Evolutionary conservation across 1,284 basidiomycete species (phyloP).

Genomic region (Leucocoprinus gongylophorus): DNA sequence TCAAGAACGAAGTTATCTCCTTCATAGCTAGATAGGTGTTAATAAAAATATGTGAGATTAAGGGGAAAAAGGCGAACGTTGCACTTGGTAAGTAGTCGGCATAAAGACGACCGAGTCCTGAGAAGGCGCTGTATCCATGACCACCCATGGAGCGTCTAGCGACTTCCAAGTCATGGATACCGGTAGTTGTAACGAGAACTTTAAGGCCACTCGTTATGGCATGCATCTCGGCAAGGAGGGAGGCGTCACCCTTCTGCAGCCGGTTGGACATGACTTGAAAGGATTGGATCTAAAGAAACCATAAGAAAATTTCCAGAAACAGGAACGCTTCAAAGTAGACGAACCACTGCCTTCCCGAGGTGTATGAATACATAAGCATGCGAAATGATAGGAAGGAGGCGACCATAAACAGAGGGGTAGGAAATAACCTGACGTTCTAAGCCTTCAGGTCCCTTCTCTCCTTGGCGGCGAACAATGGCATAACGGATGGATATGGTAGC

Average conservation of each 20-base stretch:
- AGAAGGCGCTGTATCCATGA: constrained; percentile 68
- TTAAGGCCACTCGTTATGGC: constrained; percentile 68
- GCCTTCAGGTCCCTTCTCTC: constrained; percentile 42
- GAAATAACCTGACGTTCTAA: constrained; percentile 60
- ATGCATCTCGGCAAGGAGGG: constrained; percentile 64
- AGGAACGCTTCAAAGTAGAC: constrained; percentile 16
- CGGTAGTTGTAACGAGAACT: constrained; percentile 47
- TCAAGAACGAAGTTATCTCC: constrained; percentile 75
- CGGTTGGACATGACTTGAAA: constrained; percentile 45
- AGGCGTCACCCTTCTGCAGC: constrained; percentile 51
- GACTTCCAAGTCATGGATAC: constrained; percentile 57
- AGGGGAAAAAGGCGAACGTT: constrained; percentile 42
- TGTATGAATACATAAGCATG: constrained; percentile 67
- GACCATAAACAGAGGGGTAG: constrained; percentile 65
- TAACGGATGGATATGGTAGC: constrained; percentile 72
- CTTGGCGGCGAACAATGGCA: constrained; percentile 66
- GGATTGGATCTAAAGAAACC: constrained; percentile 33
- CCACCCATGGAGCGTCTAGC: constrained; percentile 71
- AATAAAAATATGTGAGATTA: background rate
- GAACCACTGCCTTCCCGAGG: constrained; percentile 56
- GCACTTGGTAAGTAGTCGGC: constrained; percentile 58
- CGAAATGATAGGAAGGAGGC: constrained; percentile 64
- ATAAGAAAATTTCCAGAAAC: background rate
- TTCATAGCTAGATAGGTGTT: constrained; percentile 51
- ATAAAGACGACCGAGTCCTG: constrained; percentile 60